phyloP scores from a whole-genome alignment of 495 filamentous ascomycete species.

The Penicillium daleae region DNA sequence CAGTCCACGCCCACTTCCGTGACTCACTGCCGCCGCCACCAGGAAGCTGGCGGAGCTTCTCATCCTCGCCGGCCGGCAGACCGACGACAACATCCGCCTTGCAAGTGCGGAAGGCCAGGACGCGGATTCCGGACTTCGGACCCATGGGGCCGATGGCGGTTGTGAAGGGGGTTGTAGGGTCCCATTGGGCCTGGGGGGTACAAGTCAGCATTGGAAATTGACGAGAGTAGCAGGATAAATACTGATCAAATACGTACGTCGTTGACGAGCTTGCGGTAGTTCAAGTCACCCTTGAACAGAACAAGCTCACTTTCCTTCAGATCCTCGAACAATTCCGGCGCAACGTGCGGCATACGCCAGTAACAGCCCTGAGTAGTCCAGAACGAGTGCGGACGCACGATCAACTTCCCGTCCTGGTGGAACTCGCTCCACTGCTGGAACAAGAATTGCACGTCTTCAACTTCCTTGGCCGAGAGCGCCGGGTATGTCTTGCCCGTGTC shows the following conservation, averaged over 20 bases:
- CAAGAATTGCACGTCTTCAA: constrained; percentile 69
- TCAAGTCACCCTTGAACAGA: constrained; percentile 95
- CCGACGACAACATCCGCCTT: constrained; percentile 97
- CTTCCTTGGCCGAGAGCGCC: constrained; percentile 68
- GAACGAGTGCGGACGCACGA: constrained; percentile 79
- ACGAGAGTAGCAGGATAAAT: constrained; percentile 14
- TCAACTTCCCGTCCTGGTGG: constrained; percentile 79
- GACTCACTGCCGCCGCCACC: constrained; percentile 69
- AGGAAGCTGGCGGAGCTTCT: constrained; percentile 68
- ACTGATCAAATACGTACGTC: constrained; percentile 64
- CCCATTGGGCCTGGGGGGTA: constrained; percentile 70
- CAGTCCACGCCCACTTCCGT: constrained; percentile 95
- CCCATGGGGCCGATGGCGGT: constrained; percentile 88
- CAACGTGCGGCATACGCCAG: constrained; percentile 78
- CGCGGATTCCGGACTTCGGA: constrained; percentile 74
- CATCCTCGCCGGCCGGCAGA: constrained; percentile 77
- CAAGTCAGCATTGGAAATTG: background rate
- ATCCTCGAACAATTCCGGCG: constrained; percentile 71
- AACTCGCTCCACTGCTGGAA: constrained; percentile 79
- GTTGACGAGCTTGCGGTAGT: constrained; percentile 87
- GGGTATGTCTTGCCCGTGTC: constrained; percentile 61
- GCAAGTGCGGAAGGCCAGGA: constrained; percentile 86
- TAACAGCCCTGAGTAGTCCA: constrained; percentile 87
- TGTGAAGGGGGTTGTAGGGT: constrained; percentile 82
- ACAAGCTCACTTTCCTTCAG: constrained; percentile 86